phyloP scores from a whole-genome alignment of 1,284 basidiomycete genomes.

The Malassezia obtusa region DNA sequence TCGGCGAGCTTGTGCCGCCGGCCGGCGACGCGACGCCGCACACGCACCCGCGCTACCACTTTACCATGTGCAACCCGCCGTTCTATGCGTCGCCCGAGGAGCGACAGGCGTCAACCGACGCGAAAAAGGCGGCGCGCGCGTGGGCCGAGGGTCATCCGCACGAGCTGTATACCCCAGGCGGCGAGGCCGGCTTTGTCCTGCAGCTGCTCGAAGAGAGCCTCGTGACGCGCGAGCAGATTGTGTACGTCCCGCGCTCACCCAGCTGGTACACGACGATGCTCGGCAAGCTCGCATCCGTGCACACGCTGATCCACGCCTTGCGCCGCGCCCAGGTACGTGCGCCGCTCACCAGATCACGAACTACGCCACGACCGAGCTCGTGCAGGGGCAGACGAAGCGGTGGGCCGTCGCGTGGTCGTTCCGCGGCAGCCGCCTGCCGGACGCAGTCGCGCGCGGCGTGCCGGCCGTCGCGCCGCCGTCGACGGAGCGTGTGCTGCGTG shows the following conservation, averaged over 20 bases:
- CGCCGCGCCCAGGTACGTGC: constrained; percentile 26
- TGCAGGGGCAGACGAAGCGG: constrained; percentile 72
- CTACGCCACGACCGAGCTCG: constrained; percentile 69
- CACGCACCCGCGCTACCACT: constrained; percentile 31
- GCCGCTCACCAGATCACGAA: constrained; percentile 59
- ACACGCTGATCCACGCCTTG: constrained; percentile 57
- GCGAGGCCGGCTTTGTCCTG: constrained; percentile 67
- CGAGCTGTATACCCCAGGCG: constrained; percentile 78
- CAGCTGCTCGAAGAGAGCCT: constrained; percentile 68
- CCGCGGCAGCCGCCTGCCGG: constrained; percentile 53
- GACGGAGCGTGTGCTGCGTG: background rate
- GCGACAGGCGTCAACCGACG: constrained; percentile 45
- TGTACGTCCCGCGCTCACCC: background rate
- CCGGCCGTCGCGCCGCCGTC: background rate
- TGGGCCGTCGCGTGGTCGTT: constrained; percentile 86
- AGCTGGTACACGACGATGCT: constrained; percentile 81
- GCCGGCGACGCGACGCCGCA: constrained; percentile 53
- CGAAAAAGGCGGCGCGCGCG: constrained; percentile 48
- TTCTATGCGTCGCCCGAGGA: constrained; percentile 71
- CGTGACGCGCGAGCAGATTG: constrained; percentile 23
- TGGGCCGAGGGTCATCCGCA: constrained; percentile 52
- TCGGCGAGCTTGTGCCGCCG: background rate
- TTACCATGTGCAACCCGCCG: constrained; percentile 88
- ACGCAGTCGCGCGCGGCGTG: constrained; percentile 1
- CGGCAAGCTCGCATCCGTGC: constrained; percentile 68